phyloP scores from a whole-genome alignment of 768 basidiomycete species.

The Coprinopsis sp. region DNA sequence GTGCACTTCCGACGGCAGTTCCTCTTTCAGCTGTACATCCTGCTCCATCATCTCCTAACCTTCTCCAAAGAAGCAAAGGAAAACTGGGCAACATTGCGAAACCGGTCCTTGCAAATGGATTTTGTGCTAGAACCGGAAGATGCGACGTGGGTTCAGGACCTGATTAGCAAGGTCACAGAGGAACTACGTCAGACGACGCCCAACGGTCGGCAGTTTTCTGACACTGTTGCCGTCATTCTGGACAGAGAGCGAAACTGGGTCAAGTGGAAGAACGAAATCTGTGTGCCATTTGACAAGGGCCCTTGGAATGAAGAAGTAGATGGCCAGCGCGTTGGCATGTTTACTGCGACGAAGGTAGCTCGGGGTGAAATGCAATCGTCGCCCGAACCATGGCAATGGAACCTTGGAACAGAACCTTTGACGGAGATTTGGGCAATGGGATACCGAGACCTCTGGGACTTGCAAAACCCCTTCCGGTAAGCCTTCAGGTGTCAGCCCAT shows the following conservation, averaged over 20 bases:
- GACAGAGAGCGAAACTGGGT: slow-evolving; percentile 89
- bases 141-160: slow-evolving; percentile 74
- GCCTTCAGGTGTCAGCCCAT: slow-evolving; percentile 6
- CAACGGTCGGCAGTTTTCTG: slow-evolving; percentile 70
- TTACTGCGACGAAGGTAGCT: slow-evolving; percentile 53
- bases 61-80: slow-evolving; percentile 69
- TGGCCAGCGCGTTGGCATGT: slow-evolving; percentile 48
- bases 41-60: slow-evolving; percentile 69
- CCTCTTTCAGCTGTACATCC: slow-evolving; percentile 76
- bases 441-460: slow-evolving; percentile 56
- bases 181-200: slow-evolving; percentile 73
- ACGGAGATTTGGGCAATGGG: slow-evolving; percentile 86
- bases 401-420: slow-evolving; percentile 62
- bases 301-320: slow-evolving; percentile 51
- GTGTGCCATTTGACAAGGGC: slow-evolving; percentile 73
- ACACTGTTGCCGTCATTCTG: slow-evolving; percentile 65
- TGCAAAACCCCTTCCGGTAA: slow-evolving; percentile 67
- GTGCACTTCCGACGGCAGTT: slow-evolving; percentile 92
- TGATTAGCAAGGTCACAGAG: slow-evolving; percentile 50
- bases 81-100: slow-evolving; percentile 56
- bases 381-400: slow-evolving; percentile 59
- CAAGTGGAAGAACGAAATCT: slow-evolving; percentile 82
- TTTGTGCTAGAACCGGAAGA: slow-evolving; percentile 68
- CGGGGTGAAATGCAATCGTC: slow-evolving; percentile 54
- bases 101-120: slow-evolving; percentile 79